A percentile compares a stretch with the other conserved stretches of the same genome.
Conservation (phyloP, 495 filamentous ascomycete species). For the Trichocladium antarcticum region DNA sequence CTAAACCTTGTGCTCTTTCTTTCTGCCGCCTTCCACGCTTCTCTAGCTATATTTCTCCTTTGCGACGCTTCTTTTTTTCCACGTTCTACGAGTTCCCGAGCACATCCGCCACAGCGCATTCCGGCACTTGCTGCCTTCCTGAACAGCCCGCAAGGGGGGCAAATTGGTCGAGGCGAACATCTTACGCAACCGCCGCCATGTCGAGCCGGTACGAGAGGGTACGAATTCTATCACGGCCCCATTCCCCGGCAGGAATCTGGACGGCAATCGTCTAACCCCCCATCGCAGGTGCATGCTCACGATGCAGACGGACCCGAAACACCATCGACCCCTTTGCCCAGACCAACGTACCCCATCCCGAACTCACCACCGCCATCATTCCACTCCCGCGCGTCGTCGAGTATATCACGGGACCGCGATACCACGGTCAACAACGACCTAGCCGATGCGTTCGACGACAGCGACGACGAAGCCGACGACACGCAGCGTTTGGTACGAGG, state of each 20-base stretch:
- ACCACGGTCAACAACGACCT: conserved; percentile 57
- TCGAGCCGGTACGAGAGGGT: conserved; percentile 82
- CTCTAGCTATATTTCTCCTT: conserved; percentile 8
- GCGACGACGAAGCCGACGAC: conserved; percentile 68
- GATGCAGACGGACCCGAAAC: conserved; percentile 37
- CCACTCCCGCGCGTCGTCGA: conserved; percentile 68
- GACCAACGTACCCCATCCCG: conserved; percentile 43
- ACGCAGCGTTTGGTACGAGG: conserved; percentile 75
- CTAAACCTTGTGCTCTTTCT: too few relatives aligned
- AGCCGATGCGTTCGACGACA: conserved; percentile 81
- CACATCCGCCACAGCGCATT: neutral
- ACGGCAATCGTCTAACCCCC: neutral
- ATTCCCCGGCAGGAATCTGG: neutral
- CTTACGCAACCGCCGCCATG: conserved; percentile 42
- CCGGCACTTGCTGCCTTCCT: conserved; percentile 7
- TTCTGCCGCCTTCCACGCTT: too few relatives aligned
- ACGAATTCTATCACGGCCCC: too few relatives aligned
- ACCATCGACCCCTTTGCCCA: conserved; percentile 24
- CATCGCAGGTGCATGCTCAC: conserved; percentile 38
- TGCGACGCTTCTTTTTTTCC: conserved; percentile 8
- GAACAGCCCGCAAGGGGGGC: neutral
- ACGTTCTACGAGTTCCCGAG: neutral
- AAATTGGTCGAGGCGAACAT: neutral
- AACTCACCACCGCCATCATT: conserved; percentile 92
- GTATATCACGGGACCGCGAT: conserved; percentile 35